Base-by-base conservation (phyloP, 2,329 filamentous ascomycete genomes). In the Diaporthe ampelina region DNA sequence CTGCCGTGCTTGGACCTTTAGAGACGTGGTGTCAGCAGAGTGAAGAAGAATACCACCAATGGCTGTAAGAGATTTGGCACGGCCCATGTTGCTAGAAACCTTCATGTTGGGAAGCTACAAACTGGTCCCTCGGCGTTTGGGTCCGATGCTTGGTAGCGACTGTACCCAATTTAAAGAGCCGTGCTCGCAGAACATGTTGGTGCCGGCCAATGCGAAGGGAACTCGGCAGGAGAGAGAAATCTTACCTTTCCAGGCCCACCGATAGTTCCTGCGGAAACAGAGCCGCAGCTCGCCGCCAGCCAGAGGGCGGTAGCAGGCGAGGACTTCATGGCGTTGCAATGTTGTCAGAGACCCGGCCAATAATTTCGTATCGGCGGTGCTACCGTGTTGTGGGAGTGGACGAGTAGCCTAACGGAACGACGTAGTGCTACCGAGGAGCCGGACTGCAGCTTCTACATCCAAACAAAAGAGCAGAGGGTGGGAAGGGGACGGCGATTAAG, bases 301-400 rank as follows among this genome's bases (percentile, higher is more conserved):
- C 78, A 74, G 73, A 79, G 76, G 65, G 74, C 76, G 67, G 75
- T 37, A 56, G 73, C 68, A 54, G 73, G 70, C 59, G 72, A 61
- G 70, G 75, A 65, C 75, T 76, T 80, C 80, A 81, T 81, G 75
- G 70, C 48, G 73, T 74, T 73, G 69, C 35, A 43, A 72, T 54
- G 50, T 45, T 48, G 32, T 43, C 57, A 52, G 35, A 40, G 43
- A 54, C 19, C 43, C n/a, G 48, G 26, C 48, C 43, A 63, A 54
- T 54, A n/a, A 57, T 37, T 32, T 37, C 40, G 52, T 61, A 45
- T 58, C 35, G 54, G 50, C n/a, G 37, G 72, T 70, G 57, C 43
- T 40, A 72, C 69, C 57, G 57, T 43, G 32, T 11, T 13, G 17
- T 29, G 29, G 45, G 19, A 17, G 45, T 32, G 32, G 43, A 72